These are phyloP conservation scores for Arabidopsis arenosa DNA, from an alignment of 345 rosid species.

Conservation along the genomic window DNA sequence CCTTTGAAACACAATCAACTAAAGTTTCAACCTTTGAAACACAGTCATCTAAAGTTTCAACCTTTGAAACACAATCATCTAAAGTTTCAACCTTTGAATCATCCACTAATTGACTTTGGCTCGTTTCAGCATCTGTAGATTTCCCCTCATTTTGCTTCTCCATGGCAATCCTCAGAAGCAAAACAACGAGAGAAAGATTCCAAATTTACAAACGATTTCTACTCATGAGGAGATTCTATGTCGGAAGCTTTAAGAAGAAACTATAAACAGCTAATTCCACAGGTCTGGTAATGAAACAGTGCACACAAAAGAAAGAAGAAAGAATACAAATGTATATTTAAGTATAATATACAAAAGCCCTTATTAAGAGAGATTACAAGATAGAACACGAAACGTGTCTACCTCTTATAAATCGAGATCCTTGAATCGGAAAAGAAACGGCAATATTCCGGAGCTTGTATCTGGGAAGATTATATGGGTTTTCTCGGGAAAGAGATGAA, in stretches of 20 bases:
- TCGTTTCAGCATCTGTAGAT: slow-evolving; percentile 48
- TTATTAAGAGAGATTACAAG: slow-evolving; percentile 16
- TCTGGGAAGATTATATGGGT: slow-evolving; percentile 22
- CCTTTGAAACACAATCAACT: slow-evolving; percentile 9
- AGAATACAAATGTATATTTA: neutral
- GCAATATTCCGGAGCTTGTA: slow-evolving; percentile 2
- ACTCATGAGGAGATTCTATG: slow-evolving; percentile 29
- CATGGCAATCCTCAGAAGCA: slow-evolving; percentile 29
- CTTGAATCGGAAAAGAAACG: slow-evolving; percentile 30
- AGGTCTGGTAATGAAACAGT: slow-evolving; percentile 27
- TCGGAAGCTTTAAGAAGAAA: slow-evolving; percentile 21
- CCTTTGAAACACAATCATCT: slow-evolving; percentile 15
- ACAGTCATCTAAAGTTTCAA: neutral
- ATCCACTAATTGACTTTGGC: slow-evolving; percentile 42
- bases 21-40: slow-evolving; percentile 27
- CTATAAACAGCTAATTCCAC: slow-evolving; percentile 8
- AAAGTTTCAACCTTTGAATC: slow-evolving; percentile 3
- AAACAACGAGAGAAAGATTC: slow-evolving; percentile 26
- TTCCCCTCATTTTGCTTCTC: slow-evolving; percentile 41
- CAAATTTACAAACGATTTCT: slow-evolving; percentile 6
- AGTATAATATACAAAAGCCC: slow-evolving; percentile 10
- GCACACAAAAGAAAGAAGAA: neutral
- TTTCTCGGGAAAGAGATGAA: slow-evolving; percentile 19
- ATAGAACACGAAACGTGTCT: slow-evolving; percentile 38
- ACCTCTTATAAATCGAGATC: slow-evolving; percentile 37